Conservation (phyloP, 2,329 filamentous ascomycete species). For the Eurotiales sp. region DNA sequence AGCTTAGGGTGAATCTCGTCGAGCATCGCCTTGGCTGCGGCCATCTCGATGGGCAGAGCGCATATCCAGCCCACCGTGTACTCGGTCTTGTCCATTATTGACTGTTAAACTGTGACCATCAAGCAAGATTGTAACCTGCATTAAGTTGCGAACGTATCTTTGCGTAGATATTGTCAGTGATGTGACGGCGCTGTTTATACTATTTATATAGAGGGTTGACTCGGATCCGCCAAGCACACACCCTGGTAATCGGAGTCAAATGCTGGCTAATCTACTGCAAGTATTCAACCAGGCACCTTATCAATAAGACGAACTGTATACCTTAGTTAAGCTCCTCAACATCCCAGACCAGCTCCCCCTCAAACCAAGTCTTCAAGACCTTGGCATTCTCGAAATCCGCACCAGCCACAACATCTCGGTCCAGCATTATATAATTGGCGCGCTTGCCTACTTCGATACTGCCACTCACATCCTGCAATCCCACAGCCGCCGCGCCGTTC, state of each 20-base stretch:
- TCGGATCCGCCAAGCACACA: too few relatives aligned
- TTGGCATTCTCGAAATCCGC: constrained; percentile 1
- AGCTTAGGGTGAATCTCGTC: constrained; percentile 15
- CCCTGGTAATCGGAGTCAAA: too few relatives aligned
- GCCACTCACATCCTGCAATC: not conserved
- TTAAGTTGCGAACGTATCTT: too few relatives aligned
- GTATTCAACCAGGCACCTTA: too few relatives aligned
- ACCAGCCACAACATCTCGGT: not conserved
- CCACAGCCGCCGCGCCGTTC: constrained; percentile 1
- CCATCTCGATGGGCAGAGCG: constrained; percentile 8
- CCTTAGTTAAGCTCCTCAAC: too few relatives aligned
- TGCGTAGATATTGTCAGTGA: too few relatives aligned
- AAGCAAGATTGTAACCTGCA: too few relatives aligned
- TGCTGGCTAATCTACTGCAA: too few relatives aligned
- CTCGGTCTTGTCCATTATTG: not conserved
- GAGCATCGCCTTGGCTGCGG: constrained; percentile 17
- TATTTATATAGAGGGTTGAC: too few relatives aligned
- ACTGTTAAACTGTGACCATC: too few relatives aligned
- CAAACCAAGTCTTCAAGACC: not conserved
- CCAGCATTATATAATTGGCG: constrained; percentile 3
- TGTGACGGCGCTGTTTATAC: too few relatives aligned
- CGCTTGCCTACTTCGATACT: constrained; percentile 1
- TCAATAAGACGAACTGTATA: too few relatives aligned
- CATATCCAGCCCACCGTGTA: constrained; percentile 11
- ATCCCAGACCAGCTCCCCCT: constrained; percentile 3